Percentiles rank a stretch among this genome's conserved stretches.
Evolutionary conservation across 306 rosid genomes (phyloP).

Genomic region (Oxytropis ochrocephala): DNA sequence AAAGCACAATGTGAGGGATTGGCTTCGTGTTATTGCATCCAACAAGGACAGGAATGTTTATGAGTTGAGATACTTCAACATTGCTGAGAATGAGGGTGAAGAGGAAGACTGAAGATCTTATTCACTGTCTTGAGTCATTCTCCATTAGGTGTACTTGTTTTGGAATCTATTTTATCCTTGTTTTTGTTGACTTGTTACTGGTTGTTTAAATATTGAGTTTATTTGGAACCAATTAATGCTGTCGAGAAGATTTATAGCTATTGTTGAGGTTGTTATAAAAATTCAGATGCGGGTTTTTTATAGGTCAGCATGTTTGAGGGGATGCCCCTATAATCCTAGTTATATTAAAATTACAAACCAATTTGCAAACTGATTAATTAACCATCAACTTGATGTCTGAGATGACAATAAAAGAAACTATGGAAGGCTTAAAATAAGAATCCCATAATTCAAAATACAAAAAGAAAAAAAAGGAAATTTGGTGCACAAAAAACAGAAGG

Average conservation of each 20-base stretch:
- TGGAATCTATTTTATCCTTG: background rate
- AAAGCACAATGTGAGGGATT: constrained; percentile 91
- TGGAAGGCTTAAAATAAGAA: no score
- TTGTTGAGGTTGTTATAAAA: constrained; percentile 1
- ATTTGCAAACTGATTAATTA: no score
- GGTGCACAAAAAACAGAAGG: no score
- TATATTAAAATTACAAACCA: no score
- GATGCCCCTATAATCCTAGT: no score
- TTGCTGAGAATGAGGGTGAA: constrained; percentile 92
- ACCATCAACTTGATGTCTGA: no score
- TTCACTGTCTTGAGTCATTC: constrained; percentile 6
- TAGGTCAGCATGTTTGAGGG: background rate
- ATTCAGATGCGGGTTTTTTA: background rate
- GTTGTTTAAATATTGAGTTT: constrained; percentile 17
- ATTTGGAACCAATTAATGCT: constrained; percentile 8
- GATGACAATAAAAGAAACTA: no score
- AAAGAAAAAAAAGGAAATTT: no score
- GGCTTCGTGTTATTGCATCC: constrained; percentile 90
- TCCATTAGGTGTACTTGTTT: constrained; percentile 14
- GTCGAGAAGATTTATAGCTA: constrained; percentile 3
- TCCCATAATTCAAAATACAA: no score
- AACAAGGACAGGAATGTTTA: constrained; percentile 83
- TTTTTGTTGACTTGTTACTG: constrained; percentile 22
- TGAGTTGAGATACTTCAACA: constrained; percentile 92
- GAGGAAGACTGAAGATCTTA: constrained; percentile 59